A percentile compares a stretch with the other conserved stretches of the same genome.
Conservation (phyloP, 345 rosid genomes). For the Populus simonii region DNA sequence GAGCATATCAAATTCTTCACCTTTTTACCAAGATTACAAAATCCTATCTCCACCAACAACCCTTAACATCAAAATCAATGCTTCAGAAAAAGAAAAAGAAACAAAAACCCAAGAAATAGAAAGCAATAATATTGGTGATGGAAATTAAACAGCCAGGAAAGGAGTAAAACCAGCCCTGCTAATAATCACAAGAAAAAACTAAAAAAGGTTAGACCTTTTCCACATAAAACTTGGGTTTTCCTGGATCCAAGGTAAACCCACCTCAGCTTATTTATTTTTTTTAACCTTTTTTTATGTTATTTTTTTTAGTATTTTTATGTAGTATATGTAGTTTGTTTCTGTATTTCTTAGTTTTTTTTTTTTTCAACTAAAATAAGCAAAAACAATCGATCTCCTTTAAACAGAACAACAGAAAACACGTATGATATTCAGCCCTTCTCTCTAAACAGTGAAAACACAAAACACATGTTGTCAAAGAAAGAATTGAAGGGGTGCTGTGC, state of each 20-base stretch:
- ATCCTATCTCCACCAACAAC: too few species aligned
- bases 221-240: constrained; percentile 11
- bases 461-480: not conserved
- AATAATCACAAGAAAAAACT: constrained; percentile 15
- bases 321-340: too few species aligned
- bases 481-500: not conserved
- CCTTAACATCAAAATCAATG: constrained; percentile 1
- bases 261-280: not conserved
- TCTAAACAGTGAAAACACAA: not conserved
- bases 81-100: constrained; percentile 19
- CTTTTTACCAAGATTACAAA: too few species aligned
- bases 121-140: too few species aligned
- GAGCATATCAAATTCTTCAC: not conserved
- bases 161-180: not conserved
- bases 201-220: constrained; percentile 5
- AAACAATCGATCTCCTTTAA: constrained; percentile 6
- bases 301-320: too few species aligned
- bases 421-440: constrained; percentile 1
- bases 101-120: constrained; percentile 14
- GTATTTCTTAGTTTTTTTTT: too few species aligned
- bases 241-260: constrained; percentile 22
- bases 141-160: not conserved
- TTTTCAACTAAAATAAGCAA: too few species aligned
- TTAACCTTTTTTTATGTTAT: too few species aligned
- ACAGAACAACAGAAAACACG: not conserved